Evolutionary conservation across 1,284 basidiomycete genomes (phyloP).

Genomic region (Pseudozyma hubeiensis): DNA sequence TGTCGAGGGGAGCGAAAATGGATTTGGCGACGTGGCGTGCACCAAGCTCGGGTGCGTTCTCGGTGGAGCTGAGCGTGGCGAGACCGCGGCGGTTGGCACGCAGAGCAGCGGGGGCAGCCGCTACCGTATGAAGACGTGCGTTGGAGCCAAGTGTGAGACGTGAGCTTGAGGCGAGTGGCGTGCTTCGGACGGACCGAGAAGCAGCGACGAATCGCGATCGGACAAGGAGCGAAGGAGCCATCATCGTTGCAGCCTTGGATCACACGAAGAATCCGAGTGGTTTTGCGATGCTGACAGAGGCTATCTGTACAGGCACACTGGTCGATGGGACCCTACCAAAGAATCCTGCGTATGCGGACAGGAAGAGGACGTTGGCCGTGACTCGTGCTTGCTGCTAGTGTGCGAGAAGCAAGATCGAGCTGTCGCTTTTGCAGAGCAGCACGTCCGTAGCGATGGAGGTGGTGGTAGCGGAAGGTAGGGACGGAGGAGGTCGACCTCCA

Average conservation of each 20-base stretch:
- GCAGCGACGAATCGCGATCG: constrained; percentile 35
- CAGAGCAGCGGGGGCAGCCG: background rate
- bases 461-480: background rate
- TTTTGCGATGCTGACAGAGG: background rate
- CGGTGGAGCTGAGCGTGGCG: constrained; percentile 50
- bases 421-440: constrained; percentile 11
- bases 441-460: constrained; percentile 8
- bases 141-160: constrained; percentile 10
- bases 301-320: background rate
- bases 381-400: constrained; percentile 9
- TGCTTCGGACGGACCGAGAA: constrained; percentile 27
- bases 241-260: constrained; percentile 13
- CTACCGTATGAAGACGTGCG: constrained; percentile 8
- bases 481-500: background rate
- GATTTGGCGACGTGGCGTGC: constrained; percentile 51
- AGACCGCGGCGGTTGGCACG: constrained; percentile 16
- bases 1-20: constrained; percentile 64
- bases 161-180: constrained; percentile 28
- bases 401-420: background rate
- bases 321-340: background rate
- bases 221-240: constrained; percentile 32
- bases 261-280: background rate
- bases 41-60: constrained; percentile 53
- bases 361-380: constrained; percentile 1
- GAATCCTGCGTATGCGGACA: background rate